Evolutionary conservation across 176 grass and related monocot species (phyloP).

Genomic region (Rhynchospora breviuscula): DNA sequence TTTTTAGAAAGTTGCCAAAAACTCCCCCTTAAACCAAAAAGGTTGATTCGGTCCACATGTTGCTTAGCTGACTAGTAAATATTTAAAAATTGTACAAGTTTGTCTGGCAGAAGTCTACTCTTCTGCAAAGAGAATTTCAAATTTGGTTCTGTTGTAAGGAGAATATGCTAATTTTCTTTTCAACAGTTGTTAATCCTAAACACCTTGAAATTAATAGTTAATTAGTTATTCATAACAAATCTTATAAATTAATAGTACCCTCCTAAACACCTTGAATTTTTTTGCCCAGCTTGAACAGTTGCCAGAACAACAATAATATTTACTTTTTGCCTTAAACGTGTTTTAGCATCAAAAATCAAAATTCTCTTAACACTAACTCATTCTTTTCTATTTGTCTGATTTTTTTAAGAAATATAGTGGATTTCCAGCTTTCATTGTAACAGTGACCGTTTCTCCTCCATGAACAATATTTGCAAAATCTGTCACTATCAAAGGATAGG

Average conservation of each 20-base stretch:
- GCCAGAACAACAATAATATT: background rate
- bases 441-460: background rate
- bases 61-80: background rate
- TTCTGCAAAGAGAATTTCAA: conserved; percentile 1
- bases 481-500: background rate
- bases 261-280: no score
- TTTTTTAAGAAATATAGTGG: no score
- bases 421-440: no score
- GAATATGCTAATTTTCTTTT: background rate
- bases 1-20: no score
- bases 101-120: background rate
- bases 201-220: no score
- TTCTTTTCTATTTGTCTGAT: background rate
- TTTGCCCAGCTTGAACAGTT: no score
- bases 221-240: background rate
- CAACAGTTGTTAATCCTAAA: background rate
- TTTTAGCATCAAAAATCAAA: background rate
- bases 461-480: background rate
- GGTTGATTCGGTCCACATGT: background rate
- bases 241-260: background rate
- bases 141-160: background rate
- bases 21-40: background rate
- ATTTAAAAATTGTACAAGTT: background rate
- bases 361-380: background rate
- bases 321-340: background rate